These are phyloP conservation scores for Penicillium sp. DNA, from an alignment of 2,329 filamentous ascomycete species.

Conservation along the genomic window DNA sequence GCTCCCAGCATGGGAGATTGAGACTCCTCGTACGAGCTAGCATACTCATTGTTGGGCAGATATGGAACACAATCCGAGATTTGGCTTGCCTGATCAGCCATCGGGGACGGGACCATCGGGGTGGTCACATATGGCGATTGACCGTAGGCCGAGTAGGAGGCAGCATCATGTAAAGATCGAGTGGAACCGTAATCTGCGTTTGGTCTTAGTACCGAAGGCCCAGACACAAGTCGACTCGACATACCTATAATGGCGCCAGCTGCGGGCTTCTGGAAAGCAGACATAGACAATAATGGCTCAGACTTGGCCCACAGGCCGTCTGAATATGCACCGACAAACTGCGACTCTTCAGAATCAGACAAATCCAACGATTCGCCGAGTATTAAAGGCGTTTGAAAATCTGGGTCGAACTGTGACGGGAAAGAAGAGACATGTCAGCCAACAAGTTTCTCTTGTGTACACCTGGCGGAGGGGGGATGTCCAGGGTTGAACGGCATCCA, in stretches of 20 bases:
- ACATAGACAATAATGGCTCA: slow-evolving; percentile 73
- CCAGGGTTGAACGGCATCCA: slow-evolving; percentile 15
- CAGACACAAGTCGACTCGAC: slow-evolving; percentile 40
- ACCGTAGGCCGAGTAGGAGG: slow-evolving; percentile 43
- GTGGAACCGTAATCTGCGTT: slow-evolving; percentile 39
- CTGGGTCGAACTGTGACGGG: slow-evolving; percentile 40
- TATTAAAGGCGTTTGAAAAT: slow-evolving; percentile 50
- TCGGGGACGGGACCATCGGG: slow-evolving; percentile 42
- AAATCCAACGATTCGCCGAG: slow-evolving; percentile 50
- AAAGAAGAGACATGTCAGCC: slow-evolving; percentile 19
- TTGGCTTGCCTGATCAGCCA: slow-evolving; percentile 44
- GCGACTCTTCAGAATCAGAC: slow-evolving; percentile 48
- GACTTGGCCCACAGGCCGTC: slow-evolving; percentile 57
- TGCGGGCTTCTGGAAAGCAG: slow-evolving; percentile 76
- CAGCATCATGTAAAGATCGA: slow-evolving; percentile 41
- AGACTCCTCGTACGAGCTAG: slow-evolving; percentile 59
- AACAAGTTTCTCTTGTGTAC: slow-evolving; percentile 6
- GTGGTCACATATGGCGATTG: slow-evolving; percentile 42
- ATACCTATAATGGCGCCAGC: slow-evolving; percentile 78
- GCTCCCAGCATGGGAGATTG: slow-evolving; percentile 68
- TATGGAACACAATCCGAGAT: slow-evolving; percentile 45
- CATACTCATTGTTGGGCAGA: slow-evolving; percentile 39
- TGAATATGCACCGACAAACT: slow-evolving; percentile 47
- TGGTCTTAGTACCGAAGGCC: slow-evolving; percentile 15
- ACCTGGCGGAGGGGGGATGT: slow-evolving; percentile 2